phyloP scores from a whole-genome alignment of 352 stramenopile genomes.

The Blastocystis sp. region DNA sequence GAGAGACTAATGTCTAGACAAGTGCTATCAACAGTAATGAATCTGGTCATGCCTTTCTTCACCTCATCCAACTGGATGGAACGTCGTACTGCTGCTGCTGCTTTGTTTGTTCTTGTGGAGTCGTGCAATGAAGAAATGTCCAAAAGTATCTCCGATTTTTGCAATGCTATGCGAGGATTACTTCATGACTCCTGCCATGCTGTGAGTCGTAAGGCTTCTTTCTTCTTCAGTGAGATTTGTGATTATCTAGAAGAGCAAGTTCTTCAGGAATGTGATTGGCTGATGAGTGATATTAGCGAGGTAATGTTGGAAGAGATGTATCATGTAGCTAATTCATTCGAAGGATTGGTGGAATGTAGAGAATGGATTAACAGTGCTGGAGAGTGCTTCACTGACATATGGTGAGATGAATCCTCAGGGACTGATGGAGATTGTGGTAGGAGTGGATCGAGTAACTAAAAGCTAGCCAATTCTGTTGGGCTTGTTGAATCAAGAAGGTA shows the following conservation, averaged over 20 bases:
- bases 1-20: background rate
- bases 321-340: background rate
- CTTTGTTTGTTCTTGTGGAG: conserved; percentile 46
- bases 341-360: background rate
- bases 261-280: background rate
- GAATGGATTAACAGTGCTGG: conserved; percentile 31
- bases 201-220: conserved; percentile 2
- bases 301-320: background rate
- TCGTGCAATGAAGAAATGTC: background rate
- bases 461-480: background rate
- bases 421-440: conserved; percentile 29
- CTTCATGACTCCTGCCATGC: background rate
- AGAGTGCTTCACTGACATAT: background rate
- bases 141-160: background rate
- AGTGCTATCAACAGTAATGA: background rate
- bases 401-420: background rate
- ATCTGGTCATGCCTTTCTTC: background rate
- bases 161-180: background rate
- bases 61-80: background rate
- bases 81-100: background rate
- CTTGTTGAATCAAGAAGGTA: background rate
- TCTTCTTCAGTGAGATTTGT: conserved; percentile 46
- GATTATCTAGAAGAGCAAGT: background rate
- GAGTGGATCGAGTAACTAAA: too few relatives aligned
- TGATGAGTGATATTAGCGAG: background rate